Base-by-base conservation (phyloP, 2,329 filamentous ascomycete genomes). In the Colletotrichum scovillei region DNA sequence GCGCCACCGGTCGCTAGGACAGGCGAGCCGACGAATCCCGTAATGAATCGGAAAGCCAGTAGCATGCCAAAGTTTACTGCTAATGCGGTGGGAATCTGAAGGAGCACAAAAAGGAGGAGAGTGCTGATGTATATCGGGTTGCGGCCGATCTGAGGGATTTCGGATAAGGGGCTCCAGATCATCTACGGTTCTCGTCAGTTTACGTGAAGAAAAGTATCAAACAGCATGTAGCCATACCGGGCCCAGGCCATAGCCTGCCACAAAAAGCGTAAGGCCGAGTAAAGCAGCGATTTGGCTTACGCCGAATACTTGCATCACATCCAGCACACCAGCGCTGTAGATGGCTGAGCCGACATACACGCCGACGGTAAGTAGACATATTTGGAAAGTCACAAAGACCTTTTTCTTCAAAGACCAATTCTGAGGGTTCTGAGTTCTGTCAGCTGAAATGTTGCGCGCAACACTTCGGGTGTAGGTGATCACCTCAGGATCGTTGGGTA, bases 91-190 rank as follows among this genome's bases (percentile, higher is more conserved):
- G 73, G 60, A 16, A 73, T 56, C 38, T 69, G 70, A 1, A 75
- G 42, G 7, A 75, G 24, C 3, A 70, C 53, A 19, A 75, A 75
- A 11, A 75, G 28, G 19, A 64, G 16, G 3, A 75, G 66, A 3
- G 65, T 75, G 14, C 62, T 67, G 57, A 75, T 73, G 6, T 75
- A 75, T 14, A 73, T 38, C 0, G 69, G 70, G 9, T 75, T 75
- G 26, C 73, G 69, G 2, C 70, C 73, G 49, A 73, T 63, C 5
- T 73, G 53, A 3, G 73, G 66, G 4, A 72, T 42, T 35, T 75
- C 73, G 4, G 69, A 73, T 7, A 75, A 22, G 26, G 70, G 66
- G 22, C 69, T 72, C 72, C 63, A 72, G 22, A 67, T 35, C 72
- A 72, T 74, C 72, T 66, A 8, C 6, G 11, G 1, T 7, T n/a